These are phyloP conservation scores for Pittosporum tobira DNA, from an alignment of 129 eudicot species.

Conservation along the genomic window DNA sequence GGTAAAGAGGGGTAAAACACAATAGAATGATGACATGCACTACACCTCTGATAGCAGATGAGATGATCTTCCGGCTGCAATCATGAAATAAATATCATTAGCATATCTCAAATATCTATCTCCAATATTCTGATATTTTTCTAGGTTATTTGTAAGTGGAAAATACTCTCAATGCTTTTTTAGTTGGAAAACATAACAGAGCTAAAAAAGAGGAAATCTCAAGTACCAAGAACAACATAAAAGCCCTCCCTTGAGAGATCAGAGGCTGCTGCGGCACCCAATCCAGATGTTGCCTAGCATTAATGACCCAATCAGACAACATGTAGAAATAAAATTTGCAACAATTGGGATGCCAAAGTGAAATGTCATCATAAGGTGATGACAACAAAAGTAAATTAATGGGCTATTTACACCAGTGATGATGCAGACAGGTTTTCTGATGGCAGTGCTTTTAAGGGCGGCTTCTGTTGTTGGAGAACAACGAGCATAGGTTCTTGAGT, in stretches of 20 bases:
- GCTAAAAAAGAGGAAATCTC: not conserved
- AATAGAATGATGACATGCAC: constrained; percentile 1
- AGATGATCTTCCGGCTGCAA: constrained; percentile 82
- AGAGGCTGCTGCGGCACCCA: constrained; percentile 84
- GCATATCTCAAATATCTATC: constrained; percentile 13
- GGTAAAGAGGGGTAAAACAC: not conserved
- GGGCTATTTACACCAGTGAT: constrained; percentile 63
- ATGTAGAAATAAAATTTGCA: not conserved
- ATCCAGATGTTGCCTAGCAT: constrained; percentile 81
- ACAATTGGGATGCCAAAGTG: not conserved
- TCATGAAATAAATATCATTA: constrained; percentile 17
- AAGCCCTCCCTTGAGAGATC: constrained; percentile 73
- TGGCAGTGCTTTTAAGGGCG: constrained; percentile 7
- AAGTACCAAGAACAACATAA: constrained; percentile 66
- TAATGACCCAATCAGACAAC: constrained; percentile 12
- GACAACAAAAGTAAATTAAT: not conserved
- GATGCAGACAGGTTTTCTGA: constrained; percentile 50
- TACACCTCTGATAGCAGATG: constrained; percentile 45
- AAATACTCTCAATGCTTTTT: too few relatives aligned
- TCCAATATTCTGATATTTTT: constrained; percentile 5
- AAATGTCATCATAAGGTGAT: not conserved
- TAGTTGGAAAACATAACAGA: too few relatives aligned
- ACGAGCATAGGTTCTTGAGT: constrained; percentile 14
- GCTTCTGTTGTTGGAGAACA: constrained; percentile 21
- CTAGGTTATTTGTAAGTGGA: not conserved